These are phyloP conservation scores for Pseudomicrostroma phylloplanum DNA, from an alignment of 1,284 basidiomycete genomes.

Conservation along the genomic window DNA sequence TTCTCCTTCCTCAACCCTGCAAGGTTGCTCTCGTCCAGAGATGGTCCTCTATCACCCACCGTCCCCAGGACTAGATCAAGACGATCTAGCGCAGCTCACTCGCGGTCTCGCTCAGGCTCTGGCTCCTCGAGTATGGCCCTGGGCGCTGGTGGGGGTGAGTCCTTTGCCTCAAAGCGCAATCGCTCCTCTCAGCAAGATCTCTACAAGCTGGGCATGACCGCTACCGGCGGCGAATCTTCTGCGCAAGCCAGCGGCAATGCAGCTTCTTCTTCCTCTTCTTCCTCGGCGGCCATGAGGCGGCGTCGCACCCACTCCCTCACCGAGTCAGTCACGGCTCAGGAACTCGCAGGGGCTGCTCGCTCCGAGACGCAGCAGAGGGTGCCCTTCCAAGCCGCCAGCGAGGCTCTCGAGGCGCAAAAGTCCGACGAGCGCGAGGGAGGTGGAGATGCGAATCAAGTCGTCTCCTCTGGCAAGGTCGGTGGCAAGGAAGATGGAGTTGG, in stretches of 20 bases:
- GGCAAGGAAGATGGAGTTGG: too few species aligned
- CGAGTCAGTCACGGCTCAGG: not conserved
- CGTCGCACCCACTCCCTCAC: constrained; percentile 7
- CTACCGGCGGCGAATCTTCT: not conserved
- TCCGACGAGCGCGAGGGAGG: not conserved
- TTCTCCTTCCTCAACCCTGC: constrained; percentile 41
- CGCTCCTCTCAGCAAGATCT: constrained; percentile 27
- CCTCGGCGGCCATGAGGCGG: not conserved
- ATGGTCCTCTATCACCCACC: not conserved
- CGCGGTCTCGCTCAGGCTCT: constrained; percentile 21
- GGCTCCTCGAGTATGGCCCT: not conserved
- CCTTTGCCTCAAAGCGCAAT: constrained; percentile 40
- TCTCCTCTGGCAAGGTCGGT: too few species aligned
- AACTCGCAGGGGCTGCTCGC: constrained; percentile 1
- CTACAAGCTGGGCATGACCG: constrained; percentile 2
- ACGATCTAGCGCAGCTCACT: constrained; percentile 16
- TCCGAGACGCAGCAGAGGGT: constrained; percentile 3
- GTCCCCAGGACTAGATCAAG: not conserved
- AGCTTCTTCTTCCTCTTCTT: not conserved
- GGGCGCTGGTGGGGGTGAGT: constrained; percentile 17
- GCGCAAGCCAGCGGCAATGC: not conserved
- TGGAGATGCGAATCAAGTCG: not conserved
- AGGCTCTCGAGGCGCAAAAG: constrained; percentile 5
- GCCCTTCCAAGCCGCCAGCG: not conserved
- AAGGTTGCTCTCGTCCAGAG: constrained; percentile 6